Conservation (phyloP, 306 rosid genomes). For the Senna siamea region DNA sequence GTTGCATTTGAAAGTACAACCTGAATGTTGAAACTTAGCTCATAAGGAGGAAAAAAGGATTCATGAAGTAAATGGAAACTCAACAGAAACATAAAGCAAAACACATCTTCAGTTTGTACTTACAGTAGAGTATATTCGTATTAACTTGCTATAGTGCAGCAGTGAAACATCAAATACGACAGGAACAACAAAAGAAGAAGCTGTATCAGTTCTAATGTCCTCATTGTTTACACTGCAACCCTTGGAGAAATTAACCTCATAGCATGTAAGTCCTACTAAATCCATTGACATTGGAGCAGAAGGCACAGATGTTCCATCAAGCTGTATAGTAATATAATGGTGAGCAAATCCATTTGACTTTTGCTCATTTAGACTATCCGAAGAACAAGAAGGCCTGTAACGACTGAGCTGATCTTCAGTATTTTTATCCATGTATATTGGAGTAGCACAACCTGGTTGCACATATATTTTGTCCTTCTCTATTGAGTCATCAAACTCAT, state of each 20-base stretch:
- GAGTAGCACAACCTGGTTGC: conserved; percentile 77
- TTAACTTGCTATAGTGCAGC: conserved; percentile 80
- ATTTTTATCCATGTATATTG: conserved; percentile 71
- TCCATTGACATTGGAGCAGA: conserved; percentile 93
- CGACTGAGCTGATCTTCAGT: conserved; percentile 62
- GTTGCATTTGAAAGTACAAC: conserved; percentile 88
- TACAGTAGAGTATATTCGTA: conserved; percentile 91
- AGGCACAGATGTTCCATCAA: conserved; percentile 80
- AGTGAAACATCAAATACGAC: conserved; percentile 92
- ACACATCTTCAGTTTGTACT: conserved; percentile 40
- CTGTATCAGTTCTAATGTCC: conserved; percentile 43
- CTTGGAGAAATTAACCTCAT: conserved; percentile 86
- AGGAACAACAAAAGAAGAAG: conserved; percentile 72
- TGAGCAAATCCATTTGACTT: conserved; percentile 68
- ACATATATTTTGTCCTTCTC: conserved; percentile 57
- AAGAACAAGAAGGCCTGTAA: conserved; percentile 69
- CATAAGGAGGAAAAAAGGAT: conserved; percentile 17
- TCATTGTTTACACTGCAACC: conserved; percentile 44
- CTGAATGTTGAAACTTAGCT: conserved; percentile 49
- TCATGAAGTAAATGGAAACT: conserved; percentile 18
- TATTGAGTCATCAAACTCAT: conserved; percentile 47
- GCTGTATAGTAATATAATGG: conserved; percentile 78
- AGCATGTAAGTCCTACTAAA: conserved; percentile 84
- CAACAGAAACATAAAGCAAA: conserved; percentile 20
- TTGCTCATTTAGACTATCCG: conserved; percentile 67